Conservation (phyloP, 345 rosid genomes). For the Aquilaria yunnanensis region DNA sequence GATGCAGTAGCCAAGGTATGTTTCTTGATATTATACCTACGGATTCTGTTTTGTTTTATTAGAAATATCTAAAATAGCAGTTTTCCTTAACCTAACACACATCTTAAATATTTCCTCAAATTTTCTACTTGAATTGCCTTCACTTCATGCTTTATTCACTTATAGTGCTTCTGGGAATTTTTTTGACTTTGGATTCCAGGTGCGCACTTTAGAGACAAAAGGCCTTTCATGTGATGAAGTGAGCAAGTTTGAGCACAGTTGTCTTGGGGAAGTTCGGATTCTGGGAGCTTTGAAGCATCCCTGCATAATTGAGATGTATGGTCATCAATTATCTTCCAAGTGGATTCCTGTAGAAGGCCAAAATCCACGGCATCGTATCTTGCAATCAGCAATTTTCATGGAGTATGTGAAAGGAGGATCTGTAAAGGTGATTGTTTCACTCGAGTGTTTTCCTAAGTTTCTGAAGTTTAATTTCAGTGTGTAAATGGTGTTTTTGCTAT, state of each 20-base stretch:
- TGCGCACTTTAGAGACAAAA: slow-evolving; percentile 56
- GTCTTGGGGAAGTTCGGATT: slow-evolving; percentile 86
- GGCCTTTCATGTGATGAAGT: slow-evolving; percentile 48
- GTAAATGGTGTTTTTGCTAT: slow-evolving; percentile 9
- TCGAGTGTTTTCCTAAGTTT: neutral
- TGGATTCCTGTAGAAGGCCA: slow-evolving; percentile 63
- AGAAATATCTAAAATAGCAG: no score
- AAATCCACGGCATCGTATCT: slow-evolving; percentile 37
- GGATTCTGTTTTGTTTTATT: no score
- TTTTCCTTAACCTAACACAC: no score
- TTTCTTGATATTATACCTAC: neutral
- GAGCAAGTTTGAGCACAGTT: slow-evolving; percentile 73
- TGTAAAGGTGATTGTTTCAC: slow-evolving; percentile 44
- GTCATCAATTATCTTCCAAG: slow-evolving; percentile 76
- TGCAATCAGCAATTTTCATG: slow-evolving; percentile 75
- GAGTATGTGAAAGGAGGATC: slow-evolving; percentile 84
- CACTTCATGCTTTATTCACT: neutral
- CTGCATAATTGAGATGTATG: slow-evolving; percentile 82
- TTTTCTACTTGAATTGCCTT: slow-evolving; percentile 9
- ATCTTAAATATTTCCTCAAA: neutral
- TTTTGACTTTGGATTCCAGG: slow-evolving; percentile 32
- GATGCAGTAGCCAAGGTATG: neutral
- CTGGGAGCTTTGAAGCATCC: slow-evolving; percentile 70
- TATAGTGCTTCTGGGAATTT: neutral
- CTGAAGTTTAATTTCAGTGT: neutral